These are phyloP conservation scores for Piper longum DNA, from an alignment of 164 flowering plant species.

Conservation along the genomic window DNA sequence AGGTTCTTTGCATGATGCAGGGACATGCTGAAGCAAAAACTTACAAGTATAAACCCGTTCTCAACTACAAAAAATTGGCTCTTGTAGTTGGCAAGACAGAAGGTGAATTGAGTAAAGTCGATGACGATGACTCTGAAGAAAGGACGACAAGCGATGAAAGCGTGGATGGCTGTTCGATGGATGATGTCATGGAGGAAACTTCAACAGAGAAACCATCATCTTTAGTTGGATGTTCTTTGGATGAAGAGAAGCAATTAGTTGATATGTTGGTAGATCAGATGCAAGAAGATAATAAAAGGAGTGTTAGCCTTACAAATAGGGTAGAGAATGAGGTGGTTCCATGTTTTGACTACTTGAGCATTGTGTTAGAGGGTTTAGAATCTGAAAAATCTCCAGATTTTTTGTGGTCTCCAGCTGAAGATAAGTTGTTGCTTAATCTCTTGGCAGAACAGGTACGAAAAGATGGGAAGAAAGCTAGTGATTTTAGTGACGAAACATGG, in stretches of 20 bases:
- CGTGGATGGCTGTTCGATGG: conserved; percentile 1
- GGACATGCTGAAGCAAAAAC: conserved; percentile 10
- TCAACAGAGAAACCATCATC: conserved; percentile 2
- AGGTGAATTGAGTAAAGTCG: conserved; percentile 1
- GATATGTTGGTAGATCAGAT: conserved; percentile 11
- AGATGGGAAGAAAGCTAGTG: background rate
- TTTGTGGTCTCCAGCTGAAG: conserved; percentile 1
- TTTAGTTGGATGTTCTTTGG: background rate
- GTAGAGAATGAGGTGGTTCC: background rate
- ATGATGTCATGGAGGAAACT: conserved; percentile 2
- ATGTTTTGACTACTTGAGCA: background rate
- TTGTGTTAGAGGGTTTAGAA: background rate
- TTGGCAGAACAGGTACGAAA: background rate
- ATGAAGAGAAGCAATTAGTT: conserved; percentile 1
- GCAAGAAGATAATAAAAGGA: conserved; percentile 1
- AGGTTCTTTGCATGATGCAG: conserved; percentile 4
- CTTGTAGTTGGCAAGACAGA: conserved; percentile 4
- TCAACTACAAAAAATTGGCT: conserved; percentile 4
- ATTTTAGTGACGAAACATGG: background rate
- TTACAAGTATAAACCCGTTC: conserved; percentile 7
- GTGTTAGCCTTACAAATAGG: background rate
- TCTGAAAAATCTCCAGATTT: background rate
- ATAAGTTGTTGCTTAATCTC: background rate
- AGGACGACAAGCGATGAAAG: background rate
- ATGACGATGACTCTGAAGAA: background rate